Evolutionary conservation across 2,329 filamentous ascomycete genomes (phyloP).

Genomic region (Calonectria pauciramosa): DNA sequence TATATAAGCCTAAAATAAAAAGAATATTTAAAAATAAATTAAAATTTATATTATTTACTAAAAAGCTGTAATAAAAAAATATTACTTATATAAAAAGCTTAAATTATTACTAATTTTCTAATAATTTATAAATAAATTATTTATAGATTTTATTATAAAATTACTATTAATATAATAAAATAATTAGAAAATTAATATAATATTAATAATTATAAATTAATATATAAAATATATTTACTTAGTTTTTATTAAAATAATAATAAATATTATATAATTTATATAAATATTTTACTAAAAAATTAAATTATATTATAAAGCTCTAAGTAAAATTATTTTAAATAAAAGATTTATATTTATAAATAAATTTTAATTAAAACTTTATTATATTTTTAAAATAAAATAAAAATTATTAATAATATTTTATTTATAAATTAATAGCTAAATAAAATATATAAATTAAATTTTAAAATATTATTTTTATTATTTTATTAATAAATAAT

Average conservation of each 20-base stretch:
- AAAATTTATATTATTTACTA: not conserved
- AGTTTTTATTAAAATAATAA: not conserved
- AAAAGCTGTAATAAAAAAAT: not conserved
- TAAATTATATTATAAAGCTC: not conserved
- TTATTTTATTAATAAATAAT: not conserved
- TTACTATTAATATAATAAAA: not conserved
- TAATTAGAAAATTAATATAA: not conserved
- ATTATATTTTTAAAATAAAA: not conserved
- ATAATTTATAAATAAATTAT: not conserved
- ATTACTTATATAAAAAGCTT: not conserved
- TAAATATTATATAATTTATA: not conserved
- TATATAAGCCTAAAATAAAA: not conserved
- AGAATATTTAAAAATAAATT: not conserved
- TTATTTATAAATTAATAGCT: not conserved
- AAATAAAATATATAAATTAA: not conserved
- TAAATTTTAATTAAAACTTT: not conserved
- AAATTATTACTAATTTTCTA: not conserved
- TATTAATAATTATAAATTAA: not conserved
- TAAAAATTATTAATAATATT: not conserved
- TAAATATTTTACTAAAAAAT: not conserved
- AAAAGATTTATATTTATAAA: not conserved
- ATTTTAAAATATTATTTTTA: not conserved
- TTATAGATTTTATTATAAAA: not conserved
- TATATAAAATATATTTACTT: not conserved
- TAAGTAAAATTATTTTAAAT: not conserved